A percentile compares a stretch with the other conserved stretches of the same genome.
Conservation (phyloP, 768 basidiomycete species). For the Nidularia sp. region DNA sequence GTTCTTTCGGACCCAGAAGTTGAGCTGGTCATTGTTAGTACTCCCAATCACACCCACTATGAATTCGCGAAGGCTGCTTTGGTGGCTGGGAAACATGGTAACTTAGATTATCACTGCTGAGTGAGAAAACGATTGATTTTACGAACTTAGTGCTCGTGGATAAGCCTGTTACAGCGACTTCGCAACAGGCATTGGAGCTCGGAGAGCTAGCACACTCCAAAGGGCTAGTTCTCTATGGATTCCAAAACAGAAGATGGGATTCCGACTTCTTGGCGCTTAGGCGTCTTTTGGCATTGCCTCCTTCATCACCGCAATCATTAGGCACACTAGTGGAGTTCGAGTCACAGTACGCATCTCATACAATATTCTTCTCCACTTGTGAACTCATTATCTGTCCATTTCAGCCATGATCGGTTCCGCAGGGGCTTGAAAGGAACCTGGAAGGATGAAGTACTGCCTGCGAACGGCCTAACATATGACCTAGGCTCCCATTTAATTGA, state of each 20-base stretch:
- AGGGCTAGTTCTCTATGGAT: constrained; percentile 62
- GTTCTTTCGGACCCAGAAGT: constrained; percentile 61
- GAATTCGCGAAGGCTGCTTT: constrained; percentile 59
- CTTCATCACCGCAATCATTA: constrained; percentile 46
- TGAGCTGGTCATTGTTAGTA: constrained; percentile 65
- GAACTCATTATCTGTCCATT: not conserved
- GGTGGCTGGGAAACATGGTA: constrained; percentile 72
- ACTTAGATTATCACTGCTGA: not conserved
- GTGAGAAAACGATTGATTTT: not conserved
- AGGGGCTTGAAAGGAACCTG: constrained; percentile 63
- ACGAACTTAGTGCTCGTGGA: constrained; percentile 62
- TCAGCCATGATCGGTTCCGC: constrained; percentile 74
- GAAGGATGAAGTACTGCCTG: constrained; percentile 69
- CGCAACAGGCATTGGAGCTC: constrained; percentile 56
- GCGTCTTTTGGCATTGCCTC: constrained; percentile 50
- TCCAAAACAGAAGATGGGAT: constrained; percentile 77
- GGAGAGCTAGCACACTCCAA: constrained; percentile 54
- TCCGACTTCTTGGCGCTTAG: constrained; percentile 70
- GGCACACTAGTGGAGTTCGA: constrained; percentile 70
- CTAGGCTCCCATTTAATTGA: constrained; percentile 80
- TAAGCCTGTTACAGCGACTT: constrained; percentile 69
- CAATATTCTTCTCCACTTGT: not conserved
- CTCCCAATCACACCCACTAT: constrained; percentile 75
- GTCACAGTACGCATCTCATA: constrained; percentile 50
- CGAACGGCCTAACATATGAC: constrained; percentile 69